These are phyloP conservation scores for Posidonia australis DNA, from an alignment of 106 monocot genomes.

Conservation along the genomic window DNA sequence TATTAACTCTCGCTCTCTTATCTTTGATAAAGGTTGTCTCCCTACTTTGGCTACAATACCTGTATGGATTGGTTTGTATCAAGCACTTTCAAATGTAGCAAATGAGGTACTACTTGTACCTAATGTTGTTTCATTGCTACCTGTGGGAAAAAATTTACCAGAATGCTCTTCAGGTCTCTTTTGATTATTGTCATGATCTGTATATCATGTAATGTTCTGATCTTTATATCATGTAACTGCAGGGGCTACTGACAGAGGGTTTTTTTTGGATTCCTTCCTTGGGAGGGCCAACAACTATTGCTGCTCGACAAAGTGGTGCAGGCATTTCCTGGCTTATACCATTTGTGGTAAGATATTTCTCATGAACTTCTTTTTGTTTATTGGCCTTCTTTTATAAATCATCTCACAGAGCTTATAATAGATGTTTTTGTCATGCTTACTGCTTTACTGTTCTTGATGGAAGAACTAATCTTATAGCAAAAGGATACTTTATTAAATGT, in stretches of 20 bases:
- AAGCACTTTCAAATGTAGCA: slow-evolving; percentile 98
- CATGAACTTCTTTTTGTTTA: too few relatives aligned
- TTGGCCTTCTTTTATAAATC: not conserved
- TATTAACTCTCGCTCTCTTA: not conserved
- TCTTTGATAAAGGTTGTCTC: slow-evolving; percentile 47
- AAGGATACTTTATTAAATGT: too few relatives aligned
- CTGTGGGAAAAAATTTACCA: not conserved
- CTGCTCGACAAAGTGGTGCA: slow-evolving; percentile 94
- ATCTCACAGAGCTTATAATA: too few relatives aligned
- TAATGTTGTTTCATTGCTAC: not conserved
- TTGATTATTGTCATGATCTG: too few relatives aligned
- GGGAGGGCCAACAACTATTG: slow-evolving; percentile 89
- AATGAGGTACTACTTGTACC: slow-evolving; percentile 52
- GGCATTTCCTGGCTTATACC: slow-evolving; percentile 98
- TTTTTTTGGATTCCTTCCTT: slow-evolving; percentile 99
- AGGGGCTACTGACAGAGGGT: slow-evolving; percentile 96
- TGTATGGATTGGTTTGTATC: slow-evolving; percentile 97
- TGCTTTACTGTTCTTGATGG: too few relatives aligned
- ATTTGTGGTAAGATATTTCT: slow-evolving; percentile 89
- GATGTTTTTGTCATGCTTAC: too few relatives aligned
- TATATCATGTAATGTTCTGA: too few relatives aligned
- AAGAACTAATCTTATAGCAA: too few relatives aligned
- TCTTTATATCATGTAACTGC: slow-evolving; percentile 15
- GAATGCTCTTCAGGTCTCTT: not conserved
- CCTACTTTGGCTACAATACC: slow-evolving; percentile 97